Conservation (phyloP, 345 rosid genomes). For the Lumnitzera racemosa region DNA sequence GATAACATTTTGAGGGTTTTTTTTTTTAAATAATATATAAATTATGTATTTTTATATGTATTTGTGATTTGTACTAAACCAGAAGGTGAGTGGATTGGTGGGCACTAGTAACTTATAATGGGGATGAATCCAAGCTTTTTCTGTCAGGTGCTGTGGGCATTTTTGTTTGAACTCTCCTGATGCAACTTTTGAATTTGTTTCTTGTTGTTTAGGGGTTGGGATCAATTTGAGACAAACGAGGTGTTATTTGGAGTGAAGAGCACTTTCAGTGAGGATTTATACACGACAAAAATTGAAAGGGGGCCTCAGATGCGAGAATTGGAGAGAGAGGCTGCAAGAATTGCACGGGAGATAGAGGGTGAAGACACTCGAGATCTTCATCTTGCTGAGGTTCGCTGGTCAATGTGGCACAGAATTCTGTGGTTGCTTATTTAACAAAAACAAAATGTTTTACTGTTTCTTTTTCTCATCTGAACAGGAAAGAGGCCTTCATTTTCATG, state of each 20-base stretch:
- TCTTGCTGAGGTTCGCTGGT: conserved; percentile 69
- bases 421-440: background rate
- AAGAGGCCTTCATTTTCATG: conserved; percentile 63
- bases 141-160: too few relatives aligned
- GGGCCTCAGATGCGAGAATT: conserved; percentile 48
- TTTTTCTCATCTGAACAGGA: conserved; percentile 42
- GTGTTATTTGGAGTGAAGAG: conserved; percentile 77
- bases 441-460: conserved; percentile 7
- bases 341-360: conserved; percentile 91
- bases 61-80: too few relatives aligned
- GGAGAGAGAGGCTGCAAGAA: conserved; percentile 75
- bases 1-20: too few relatives aligned
- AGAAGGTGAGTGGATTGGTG: too few relatives aligned
- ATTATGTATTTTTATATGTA: too few relatives aligned
- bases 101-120: too few relatives aligned
- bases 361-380: conserved; percentile 83
- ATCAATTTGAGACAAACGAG: conserved; percentile 80
- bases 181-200: background rate
- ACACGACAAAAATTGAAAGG: conserved; percentile 78
- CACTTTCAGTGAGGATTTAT: conserved; percentile 83
- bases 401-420: conserved; percentile 5
- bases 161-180: too few relatives aligned
- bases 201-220: conserved; percentile 50
- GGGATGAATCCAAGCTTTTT: too few relatives aligned
- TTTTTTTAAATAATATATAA: too few relatives aligned